A percentile compares a stretch with the other conserved stretches of the same genome.
These are phyloP conservation scores for Mycena capillaripes DNA, from an alignment of 768 basidiomycete genomes.

Conservation along the genomic window DNA sequence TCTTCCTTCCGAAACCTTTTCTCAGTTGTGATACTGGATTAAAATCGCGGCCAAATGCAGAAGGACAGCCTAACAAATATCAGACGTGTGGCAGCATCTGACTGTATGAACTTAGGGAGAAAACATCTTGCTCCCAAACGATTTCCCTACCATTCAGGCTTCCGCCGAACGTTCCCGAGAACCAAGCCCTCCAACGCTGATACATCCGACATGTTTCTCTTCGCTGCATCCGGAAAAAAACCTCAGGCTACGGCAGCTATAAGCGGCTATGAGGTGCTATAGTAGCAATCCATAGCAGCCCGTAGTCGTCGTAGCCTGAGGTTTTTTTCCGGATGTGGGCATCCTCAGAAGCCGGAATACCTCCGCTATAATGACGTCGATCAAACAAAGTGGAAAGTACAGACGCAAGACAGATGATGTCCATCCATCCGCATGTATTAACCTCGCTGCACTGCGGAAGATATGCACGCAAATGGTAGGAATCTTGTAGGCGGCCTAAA, in stretches of 20 bases:
- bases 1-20: neutral
- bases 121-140: neutral
- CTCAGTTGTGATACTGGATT: neutral
- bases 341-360: neutral
- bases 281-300: too few species aligned
- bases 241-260: too few species aligned
- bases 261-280: too few species aligned
- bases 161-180: neutral
- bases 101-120: neutral
- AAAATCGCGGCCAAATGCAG: neutral
- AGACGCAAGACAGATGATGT: neutral
- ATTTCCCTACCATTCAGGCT: neutral
- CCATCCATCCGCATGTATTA: neutral
- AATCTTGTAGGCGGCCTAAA: too few species aligned
- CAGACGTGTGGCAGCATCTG: neutral
- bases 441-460: neutral
- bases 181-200: neutral
- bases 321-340: too few species aligned
- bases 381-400: neutral
- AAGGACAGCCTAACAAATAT: neutral
- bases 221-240: too few species aligned
- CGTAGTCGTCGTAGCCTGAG: too few species aligned
- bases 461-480: neutral
- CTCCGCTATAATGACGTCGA: neutral
- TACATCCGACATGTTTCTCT: neutral